A percentile compares a stretch with the other conserved stretches of the same genome.
Evolutionary conservation across 1,284 basidiomycete species (phyloP).

Genomic region (Pseudozyma tsukubaensis): DNA sequence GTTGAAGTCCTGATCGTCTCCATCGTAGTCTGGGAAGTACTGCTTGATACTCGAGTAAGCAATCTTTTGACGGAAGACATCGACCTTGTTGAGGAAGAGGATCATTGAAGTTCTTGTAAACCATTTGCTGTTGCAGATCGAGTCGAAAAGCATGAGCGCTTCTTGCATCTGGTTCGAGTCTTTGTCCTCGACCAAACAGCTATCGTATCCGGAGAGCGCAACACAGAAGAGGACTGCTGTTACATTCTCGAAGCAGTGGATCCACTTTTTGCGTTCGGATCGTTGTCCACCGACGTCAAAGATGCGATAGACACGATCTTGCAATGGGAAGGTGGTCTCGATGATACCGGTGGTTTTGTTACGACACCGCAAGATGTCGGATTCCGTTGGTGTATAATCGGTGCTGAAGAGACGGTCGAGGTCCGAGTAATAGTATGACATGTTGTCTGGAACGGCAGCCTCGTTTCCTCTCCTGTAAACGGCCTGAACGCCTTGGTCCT

Average conservation of each 20-base stretch:
- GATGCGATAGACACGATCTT: slow-evolving; percentile 73
- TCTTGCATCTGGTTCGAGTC: slow-evolving; percentile 97
- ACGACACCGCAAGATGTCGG: slow-evolving; percentile 82
- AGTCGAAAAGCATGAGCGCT: slow-evolving; percentile 93
- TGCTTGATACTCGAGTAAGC: slow-evolving; percentile 81
- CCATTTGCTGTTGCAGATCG: slow-evolving; percentile 95
- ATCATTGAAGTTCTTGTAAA: slow-evolving; percentile 92
- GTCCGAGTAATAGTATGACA: slow-evolving; percentile 76
- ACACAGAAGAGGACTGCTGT: slow-evolving; percentile 88
- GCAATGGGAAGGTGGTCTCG: slow-evolving; percentile 82
- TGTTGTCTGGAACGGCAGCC: slow-evolving; percentile 85
- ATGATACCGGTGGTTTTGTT: slow-evolving; percentile 92
- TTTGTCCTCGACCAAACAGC: slow-evolving; percentile 91
- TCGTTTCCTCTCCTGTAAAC: slow-evolving; percentile 83
- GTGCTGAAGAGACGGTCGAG: slow-evolving; percentile 83
- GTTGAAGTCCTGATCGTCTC: slow-evolving; percentile 73
- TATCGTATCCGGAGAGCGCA: slow-evolving; percentile 87
- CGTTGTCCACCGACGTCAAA: slow-evolving; percentile 92
- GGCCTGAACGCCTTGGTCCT: slow-evolving; percentile 79
- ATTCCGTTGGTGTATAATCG: slow-evolving; percentile 78
- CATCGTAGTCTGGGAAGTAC: slow-evolving; percentile 73
- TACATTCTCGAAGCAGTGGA: slow-evolving; percentile 71
- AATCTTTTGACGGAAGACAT: slow-evolving; percentile 87
- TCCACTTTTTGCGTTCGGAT: slow-evolving; percentile 81
- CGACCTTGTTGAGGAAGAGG: slow-evolving; percentile 74